Percentiles rank a stretch among this genome's conserved stretches.
These are phyloP conservation scores for Marchantia paleacea DNA, from an alignment of 225 moss, liverwort and hornwort species.

Conservation along the genomic window DNA sequence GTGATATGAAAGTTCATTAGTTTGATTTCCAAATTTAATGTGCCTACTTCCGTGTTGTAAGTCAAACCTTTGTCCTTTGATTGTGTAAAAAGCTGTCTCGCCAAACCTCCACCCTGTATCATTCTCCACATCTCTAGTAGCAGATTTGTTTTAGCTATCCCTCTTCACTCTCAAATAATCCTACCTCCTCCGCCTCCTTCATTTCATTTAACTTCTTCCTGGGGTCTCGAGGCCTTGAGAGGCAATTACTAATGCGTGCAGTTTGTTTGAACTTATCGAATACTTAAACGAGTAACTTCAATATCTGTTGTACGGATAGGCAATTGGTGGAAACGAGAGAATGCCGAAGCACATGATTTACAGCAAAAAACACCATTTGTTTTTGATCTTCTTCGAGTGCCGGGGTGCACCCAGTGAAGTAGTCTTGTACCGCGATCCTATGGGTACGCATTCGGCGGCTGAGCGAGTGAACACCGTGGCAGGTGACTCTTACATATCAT, in stretches of 20 bases:
- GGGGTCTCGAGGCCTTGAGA: no score
- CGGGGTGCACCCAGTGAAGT: slow-evolving; percentile 95
- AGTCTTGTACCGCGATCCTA: slow-evolving; percentile 84
- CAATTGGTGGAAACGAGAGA: slow-evolving; percentile 82
- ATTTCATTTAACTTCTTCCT: no score
- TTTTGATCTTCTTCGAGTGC: slow-evolving; percentile 95
- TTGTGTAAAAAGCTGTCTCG: background rate
- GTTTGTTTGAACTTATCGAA: no score
- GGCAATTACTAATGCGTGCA: no score
- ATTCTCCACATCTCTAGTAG: no score
- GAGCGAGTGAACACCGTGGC: slow-evolving; percentile 76
- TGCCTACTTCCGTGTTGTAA: background rate
- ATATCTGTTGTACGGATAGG: slow-evolving; percentile 38
- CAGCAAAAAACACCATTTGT: slow-evolving; percentile 83
- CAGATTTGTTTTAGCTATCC: no score
- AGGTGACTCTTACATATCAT: slow-evolving; percentile 40
- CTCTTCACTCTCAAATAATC: no score
- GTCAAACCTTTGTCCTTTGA: background rate
- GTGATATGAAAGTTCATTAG: background rate
- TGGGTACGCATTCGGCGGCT: slow-evolving; percentile 62
- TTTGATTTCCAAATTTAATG: no score
- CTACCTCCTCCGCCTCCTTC: no score
- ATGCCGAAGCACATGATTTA: slow-evolving; percentile 85
- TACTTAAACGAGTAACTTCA: no score
- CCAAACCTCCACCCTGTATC: no score